Percentiles rank a stretch among this genome's conserved stretches.
These are phyloP conservation scores for Rhodomyrtus tomentosa DNA, from an alignment of 345 rosid genomes.

Conservation along the genomic window DNA sequence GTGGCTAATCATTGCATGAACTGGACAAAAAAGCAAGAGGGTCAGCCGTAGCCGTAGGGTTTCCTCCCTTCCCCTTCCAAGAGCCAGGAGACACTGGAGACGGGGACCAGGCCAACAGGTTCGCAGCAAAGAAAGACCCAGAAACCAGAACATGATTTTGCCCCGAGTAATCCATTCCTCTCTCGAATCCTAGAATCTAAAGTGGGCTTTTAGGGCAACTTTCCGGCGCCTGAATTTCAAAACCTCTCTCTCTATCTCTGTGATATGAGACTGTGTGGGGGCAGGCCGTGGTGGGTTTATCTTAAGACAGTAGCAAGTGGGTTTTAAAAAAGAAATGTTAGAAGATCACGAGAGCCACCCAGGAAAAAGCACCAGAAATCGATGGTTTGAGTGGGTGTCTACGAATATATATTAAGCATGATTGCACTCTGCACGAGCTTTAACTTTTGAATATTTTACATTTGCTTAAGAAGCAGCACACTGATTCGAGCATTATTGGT, in stretches of 20 bases:
- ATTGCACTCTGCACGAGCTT: background rate
- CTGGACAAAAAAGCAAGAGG: slow-evolving; percentile 4
- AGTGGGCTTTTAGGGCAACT: background rate
- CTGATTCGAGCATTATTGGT: background rate
- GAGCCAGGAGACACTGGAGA: background rate
- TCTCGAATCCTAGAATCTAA: background rate
- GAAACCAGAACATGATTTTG: background rate
- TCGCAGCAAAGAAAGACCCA: background rate
- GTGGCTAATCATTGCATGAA: slow-evolving; percentile 30
- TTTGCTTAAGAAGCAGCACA: background rate
- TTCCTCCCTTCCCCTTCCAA: background rate
- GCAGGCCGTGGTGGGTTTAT: background rate
- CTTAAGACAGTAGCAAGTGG: background rate
- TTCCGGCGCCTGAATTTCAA: background rate
- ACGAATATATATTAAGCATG: background rate
- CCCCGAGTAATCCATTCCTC: background rate
- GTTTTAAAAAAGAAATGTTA: background rate
- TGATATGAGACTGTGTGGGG: background rate
- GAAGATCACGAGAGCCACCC: background rate
- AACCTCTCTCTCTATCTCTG: background rate
- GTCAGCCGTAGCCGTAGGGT: background rate
- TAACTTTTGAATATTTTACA: background rate
- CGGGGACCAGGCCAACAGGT: slow-evolving; percentile 13
- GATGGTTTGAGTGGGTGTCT: background rate
- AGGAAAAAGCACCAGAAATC: background rate